Percentiles rank a stretch among this genome's conserved stretches.
Evolutionary conservation across 768 basidiomycete genomes (phyloP).

Genomic region (Boletus reticulatus): DNA sequence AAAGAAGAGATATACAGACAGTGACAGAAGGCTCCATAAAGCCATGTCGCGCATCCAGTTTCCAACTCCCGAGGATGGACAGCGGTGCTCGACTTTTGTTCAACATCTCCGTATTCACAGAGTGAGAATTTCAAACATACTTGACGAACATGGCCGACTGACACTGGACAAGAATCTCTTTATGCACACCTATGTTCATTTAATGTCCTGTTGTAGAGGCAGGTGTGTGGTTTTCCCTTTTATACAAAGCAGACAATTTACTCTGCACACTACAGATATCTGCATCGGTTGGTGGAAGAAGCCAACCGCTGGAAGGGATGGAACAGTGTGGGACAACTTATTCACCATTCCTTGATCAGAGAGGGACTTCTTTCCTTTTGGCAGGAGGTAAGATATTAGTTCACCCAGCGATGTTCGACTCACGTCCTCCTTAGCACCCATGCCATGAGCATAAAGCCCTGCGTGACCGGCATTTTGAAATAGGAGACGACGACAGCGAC

Average conservation of each 20-base stretch:
- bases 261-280: neutral
- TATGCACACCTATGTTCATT: conserved; percentile 23
- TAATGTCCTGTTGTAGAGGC: conserved; percentile 14
- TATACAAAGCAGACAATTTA: neutral
- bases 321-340: conserved; percentile 17
- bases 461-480: neutral
- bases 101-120: conserved; percentile 14
- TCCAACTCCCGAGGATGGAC: neutral
- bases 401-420: neutral
- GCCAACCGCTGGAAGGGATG: conserved; percentile 14
- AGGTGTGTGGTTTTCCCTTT: neutral
- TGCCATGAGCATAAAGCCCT: conserved; percentile 14
- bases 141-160: neutral
- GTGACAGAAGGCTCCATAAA: neutral
- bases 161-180: conserved; percentile 23
- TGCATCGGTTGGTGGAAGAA: conserved; percentile 4
- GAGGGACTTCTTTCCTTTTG: conserved; percentile 7
- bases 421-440: conserved; percentile 2
- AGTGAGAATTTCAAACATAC: conserved; percentile 6
- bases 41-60: conserved; percentile 3
- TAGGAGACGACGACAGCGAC: conserved; percentile 13
- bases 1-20: neutral
- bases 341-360: conserved; percentile 15
- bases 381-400: conserved; percentile 5
- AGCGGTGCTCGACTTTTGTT: conserved; percentile 10